Conservation (phyloP, 768 basidiomycete species). For the Pulveroboletus sp. region DNA sequence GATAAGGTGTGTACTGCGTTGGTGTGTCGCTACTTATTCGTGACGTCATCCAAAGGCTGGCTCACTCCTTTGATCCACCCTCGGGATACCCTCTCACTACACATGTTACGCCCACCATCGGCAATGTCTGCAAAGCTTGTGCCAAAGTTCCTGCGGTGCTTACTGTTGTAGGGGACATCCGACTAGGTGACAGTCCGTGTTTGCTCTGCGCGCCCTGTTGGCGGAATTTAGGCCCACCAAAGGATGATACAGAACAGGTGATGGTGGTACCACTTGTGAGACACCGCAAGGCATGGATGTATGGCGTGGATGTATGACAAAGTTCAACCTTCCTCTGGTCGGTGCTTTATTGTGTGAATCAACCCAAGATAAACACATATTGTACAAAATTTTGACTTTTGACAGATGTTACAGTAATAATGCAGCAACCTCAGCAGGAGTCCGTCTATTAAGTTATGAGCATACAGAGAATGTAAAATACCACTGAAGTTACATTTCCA, state of each 20-base stretch:
- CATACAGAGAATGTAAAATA: slow-evolving; percentile 18
- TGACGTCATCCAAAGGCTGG: slow-evolving; percentile 41
- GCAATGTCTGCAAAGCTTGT: slow-evolving; percentile 69
- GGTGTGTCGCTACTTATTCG: not conserved
- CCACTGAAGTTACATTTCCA: slow-evolving; percentile 11
- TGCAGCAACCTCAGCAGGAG: slow-evolving; percentile 5
- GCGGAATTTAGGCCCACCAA: slow-evolving; percentile 60
- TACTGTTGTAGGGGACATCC: slow-evolving; percentile 66
- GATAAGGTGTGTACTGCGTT: slow-evolving; percentile 49
- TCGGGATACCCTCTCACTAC: slow-evolving; percentile 66
- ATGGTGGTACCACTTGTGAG: slow-evolving; percentile 52
- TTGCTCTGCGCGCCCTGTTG: slow-evolving; percentile 73
- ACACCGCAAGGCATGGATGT: slow-evolving; percentile 31
- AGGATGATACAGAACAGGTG: slow-evolving; percentile 38
- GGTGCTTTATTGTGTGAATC: not conserved
- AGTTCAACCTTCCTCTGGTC: not conserved
- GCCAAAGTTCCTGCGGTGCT: slow-evolving; percentile 65
- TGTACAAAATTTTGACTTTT: not conserved
- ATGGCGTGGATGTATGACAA: slow-evolving; percentile 1
- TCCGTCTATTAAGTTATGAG: slow-evolving; percentile 30
- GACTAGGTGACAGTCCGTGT: slow-evolving; percentile 78
- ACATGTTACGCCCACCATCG: slow-evolving; percentile 58
- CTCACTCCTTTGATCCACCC: slow-evolving; percentile 53
- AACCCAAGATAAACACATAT: not conserved
- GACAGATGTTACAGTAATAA: slow-evolving; percentile 8